Evolutionary conservation across 306 rosid genomes (phyloP).

Genomic region (Quercus wislizeni): DNA sequence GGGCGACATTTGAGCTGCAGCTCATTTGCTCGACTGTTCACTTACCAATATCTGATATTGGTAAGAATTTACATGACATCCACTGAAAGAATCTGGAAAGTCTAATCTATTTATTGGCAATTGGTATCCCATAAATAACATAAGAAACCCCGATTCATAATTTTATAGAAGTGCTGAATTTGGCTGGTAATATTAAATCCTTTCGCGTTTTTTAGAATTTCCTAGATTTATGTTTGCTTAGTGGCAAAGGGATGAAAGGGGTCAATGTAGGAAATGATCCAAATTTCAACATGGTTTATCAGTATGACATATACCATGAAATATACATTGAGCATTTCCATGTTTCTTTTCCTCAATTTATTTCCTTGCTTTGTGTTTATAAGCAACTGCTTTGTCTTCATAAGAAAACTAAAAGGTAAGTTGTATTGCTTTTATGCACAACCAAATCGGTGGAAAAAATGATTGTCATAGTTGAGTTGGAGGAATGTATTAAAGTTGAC

Average conservation of each 20-base stretch:
- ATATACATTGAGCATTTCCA: too few relatives aligned
- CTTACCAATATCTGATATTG: neutral
- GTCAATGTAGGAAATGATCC: too few relatives aligned
- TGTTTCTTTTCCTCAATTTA: neutral
- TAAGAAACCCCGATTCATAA: neutral
- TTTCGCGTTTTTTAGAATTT: too few relatives aligned
- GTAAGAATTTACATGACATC: too few relatives aligned
- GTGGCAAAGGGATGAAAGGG: too few relatives aligned
- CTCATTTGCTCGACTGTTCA: neutral
- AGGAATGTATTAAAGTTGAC: neutral
- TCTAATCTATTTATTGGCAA: neutral
- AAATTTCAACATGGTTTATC: too few relatives aligned
- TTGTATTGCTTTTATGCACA: neutral
- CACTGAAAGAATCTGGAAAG: neutral
- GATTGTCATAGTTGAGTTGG: neutral
- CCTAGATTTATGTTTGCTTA: too few relatives aligned
- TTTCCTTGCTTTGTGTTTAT: neutral
- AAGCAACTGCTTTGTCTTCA: neutral
- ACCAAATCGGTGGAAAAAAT: neutral
- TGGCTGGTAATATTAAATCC: too few relatives aligned
- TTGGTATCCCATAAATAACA: neutral
- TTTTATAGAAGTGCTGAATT: neutral
- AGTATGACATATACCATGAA: too few relatives aligned
- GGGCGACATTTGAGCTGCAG: too few relatives aligned
- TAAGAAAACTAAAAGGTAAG: neutral